Percentiles rank a stretch among this genome's conserved stretches.
These are phyloP conservation scores for Gautieria morchelliformis DNA, from an alignment of 768 basidiomycete species.

Conservation along the genomic window DNA sequence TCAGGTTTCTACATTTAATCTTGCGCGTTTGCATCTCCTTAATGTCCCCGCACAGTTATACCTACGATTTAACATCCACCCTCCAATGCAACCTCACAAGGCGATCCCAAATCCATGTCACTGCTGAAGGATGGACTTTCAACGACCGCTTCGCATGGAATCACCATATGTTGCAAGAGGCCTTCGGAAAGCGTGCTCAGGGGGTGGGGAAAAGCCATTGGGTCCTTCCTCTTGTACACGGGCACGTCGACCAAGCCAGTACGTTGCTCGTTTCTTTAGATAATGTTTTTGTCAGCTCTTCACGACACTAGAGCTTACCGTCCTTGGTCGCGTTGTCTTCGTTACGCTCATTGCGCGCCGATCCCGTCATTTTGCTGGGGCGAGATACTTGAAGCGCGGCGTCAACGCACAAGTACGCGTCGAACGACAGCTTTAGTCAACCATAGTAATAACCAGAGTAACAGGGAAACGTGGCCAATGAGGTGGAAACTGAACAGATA, in stretches of 20 bases:
- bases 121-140: conserved; percentile 47
- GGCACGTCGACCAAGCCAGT: conserved; percentile 99
- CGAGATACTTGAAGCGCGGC: conserved; percentile 87
- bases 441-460: neutral
- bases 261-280: conserved; percentile 22
- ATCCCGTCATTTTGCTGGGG: conserved; percentile 92
- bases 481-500: conserved; percentile 98
- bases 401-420: conserved; percentile 75
- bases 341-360: conserved; percentile 91
- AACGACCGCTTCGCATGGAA: conserved; percentile 96
- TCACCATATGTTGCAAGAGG: conserved; percentile 67
- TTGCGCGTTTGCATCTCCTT: neutral
- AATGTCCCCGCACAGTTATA: conserved; percentile 47
- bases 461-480: conserved; percentile 96
- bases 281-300: neutral
- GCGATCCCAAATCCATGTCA: conserved; percentile 14
- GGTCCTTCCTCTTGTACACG: conserved; percentile 88
- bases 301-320: conserved; percentile 66
- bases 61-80: conserved; percentile 95
- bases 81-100: conserved; percentile 84
- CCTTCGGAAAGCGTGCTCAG: conserved; percentile 40
- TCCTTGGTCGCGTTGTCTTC: conserved; percentile 83
- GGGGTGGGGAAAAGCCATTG: conserved; percentile 55
- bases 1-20: conserved; percentile 46
- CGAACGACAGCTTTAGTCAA: no score